A percentile compares a stretch with the other conserved stretches of the same genome.
Conservation (phyloP, 2,329 filamentous ascomycete genomes). For the Xylaria sp. region DNA sequence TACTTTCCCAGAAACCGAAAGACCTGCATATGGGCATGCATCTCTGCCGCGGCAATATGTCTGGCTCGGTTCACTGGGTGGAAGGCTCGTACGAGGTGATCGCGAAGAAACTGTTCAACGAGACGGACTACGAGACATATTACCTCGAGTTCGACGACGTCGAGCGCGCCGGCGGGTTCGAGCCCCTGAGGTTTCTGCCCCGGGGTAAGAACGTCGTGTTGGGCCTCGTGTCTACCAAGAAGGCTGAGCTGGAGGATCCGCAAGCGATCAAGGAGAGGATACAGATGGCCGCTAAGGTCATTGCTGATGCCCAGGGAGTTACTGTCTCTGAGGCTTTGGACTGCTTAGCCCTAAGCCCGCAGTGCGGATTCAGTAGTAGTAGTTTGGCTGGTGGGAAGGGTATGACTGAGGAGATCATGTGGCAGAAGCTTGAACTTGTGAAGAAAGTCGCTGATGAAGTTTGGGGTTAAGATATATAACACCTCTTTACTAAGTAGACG, state of each 20-base stretch:
- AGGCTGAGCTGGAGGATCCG: constrained; percentile 58
- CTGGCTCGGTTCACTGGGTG: constrained; percentile 61
- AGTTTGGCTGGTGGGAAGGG: constrained; percentile 46
- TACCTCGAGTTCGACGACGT: constrained; percentile 65
- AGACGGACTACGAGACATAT: constrained; percentile 62
- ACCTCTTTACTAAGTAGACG: too few species aligned
- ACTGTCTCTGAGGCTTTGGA: constrained; percentile 63
- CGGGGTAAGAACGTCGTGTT: constrained; percentile 63
- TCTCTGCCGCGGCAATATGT: constrained; percentile 64
- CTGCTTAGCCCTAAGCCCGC: constrained; percentile 67
- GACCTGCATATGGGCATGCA: constrained; percentile 74
- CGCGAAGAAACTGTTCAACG: constrained; percentile 60
- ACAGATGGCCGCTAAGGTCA: constrained; percentile 62
- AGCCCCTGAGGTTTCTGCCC: constrained; percentile 60
- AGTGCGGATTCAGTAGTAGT: constrained; percentile 59
- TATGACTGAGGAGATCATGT: constrained; percentile 47
- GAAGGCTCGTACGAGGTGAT: constrained; percentile 64
- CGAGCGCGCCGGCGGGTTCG: constrained; percentile 60
- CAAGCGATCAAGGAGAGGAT: constrained; percentile 57
- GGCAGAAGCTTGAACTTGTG: constrained; percentile 46
- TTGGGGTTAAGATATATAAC: constrained; percentile 36
- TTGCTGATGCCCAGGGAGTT: constrained; percentile 66
- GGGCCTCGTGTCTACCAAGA: constrained; percentile 63
- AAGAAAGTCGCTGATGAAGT: constrained; percentile 42
- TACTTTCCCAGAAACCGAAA: constrained; percentile 61